These are phyloP conservation scores for Periconia digitata DNA, from an alignment of 2,329 filamentous ascomycete species.

Conservation along the genomic window DNA sequence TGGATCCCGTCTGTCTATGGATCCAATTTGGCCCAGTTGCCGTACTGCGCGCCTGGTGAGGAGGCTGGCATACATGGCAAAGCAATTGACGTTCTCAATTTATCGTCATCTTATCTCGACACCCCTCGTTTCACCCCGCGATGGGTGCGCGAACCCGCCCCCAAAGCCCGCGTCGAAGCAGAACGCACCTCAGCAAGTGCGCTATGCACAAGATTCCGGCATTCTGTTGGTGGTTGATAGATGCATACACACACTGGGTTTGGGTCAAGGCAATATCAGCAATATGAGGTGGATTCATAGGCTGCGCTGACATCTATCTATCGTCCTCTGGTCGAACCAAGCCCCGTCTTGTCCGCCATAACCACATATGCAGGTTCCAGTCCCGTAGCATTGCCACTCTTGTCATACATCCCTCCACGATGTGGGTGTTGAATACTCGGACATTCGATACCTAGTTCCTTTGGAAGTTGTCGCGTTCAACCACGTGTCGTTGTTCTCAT, in stretches of 20 bases:
- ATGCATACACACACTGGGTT: background rate
- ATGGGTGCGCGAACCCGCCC: slow-evolving; percentile 16
- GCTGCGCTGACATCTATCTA: background rate
- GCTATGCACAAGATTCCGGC: slow-evolving; percentile 8
- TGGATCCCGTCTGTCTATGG: slow-evolving; percentile 4
- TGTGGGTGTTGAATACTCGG: background rate
- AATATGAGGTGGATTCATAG: too few species aligned
- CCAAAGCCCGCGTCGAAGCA: slow-evolving; percentile 25
- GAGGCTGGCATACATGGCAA: background rate
- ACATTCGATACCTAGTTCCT: slow-evolving; percentile 18
- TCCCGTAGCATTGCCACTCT: background rate
- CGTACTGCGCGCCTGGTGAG: background rate
- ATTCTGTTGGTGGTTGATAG: slow-evolving; percentile 7
- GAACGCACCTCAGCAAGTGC: slow-evolving; percentile 23
- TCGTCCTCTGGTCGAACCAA: background rate
- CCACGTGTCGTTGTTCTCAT: slow-evolving; percentile 25
- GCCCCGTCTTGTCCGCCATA: background rate
- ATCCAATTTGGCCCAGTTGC: slow-evolving; percentile 1
- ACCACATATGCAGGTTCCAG: background rate
- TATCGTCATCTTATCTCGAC: background rate
- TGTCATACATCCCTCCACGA: slow-evolving; percentile 9
- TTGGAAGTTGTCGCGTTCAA: slow-evolving; percentile 20
- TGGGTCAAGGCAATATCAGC: background rate
- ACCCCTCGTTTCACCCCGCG: slow-evolving; percentile 24
- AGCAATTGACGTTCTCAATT: background rate